Evolutionary conservation across 441 rosid genomes (phyloP), one percentile per base, ranked within the genome.

Genomic region (Populus hybrid): DNA sequence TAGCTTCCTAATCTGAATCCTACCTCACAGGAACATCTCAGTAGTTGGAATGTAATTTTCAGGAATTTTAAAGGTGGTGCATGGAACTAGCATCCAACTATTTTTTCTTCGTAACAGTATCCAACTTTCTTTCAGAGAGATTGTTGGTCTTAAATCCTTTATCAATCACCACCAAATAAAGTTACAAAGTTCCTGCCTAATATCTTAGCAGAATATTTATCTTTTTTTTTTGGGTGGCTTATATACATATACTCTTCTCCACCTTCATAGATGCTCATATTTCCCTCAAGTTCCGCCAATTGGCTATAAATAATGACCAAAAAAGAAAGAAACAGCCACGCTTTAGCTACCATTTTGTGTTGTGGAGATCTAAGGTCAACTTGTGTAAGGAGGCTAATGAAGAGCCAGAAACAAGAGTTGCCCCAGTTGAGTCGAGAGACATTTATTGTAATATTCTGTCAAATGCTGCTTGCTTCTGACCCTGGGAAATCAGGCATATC

Each of bases 21-120:
- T 68, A 34, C 34, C 63, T 23, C 26, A 24, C 69, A 65, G 61
- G 63, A 5, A 3, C 64, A 50, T 23, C 73, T 81, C 77, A 50
- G 77, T 70, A 42, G 74, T 30, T 76, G 82, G 69, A 64, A 59
- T 57, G 69, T 65, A 65, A 69, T 75, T 78, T 70, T 80, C 79
- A 78, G 72, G 72, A 69, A 50, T 34, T 69, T 75, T 50, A 34
- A 78, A 75, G 66, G 24, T 23, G 64, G n/a, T 75, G 61, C 70
- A 69, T 77, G 67, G 67, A 30, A 67, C 40, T 38, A n/a, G 61
- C 42, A 12, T 66, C 57, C n/a, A 40, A 21, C 46, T 67, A 6
- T 6, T 23, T 16, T 67, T 20, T 8, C 5, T 61, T 61, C 32
- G 38, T 28, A 6, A 34, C 38, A 66, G 20, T 12, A 24, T 66